phyloP scores from a whole-genome alignment of 352 stramenopile genomes.

The Globisporangium nagaii region DNA sequence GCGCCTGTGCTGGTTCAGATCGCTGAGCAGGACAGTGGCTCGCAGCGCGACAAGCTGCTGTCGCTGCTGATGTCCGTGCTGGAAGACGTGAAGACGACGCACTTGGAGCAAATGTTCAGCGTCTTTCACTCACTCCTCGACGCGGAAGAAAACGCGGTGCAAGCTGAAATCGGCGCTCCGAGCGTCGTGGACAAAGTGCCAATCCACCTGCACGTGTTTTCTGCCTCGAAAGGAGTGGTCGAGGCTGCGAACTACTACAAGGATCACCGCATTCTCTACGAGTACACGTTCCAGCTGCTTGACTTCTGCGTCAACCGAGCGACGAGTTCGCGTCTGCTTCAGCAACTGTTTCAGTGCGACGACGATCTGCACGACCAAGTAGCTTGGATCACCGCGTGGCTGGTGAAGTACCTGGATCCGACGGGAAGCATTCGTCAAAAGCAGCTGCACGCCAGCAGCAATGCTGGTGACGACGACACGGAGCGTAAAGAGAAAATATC shows the following conservation, averaged over 20 bases:
- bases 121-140: constrained; percentile 41
- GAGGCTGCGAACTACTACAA: constrained; percentile 64
- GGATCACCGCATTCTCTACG: constrained; percentile 32
- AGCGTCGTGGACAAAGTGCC: neutral
- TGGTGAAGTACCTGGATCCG: constrained; percentile 38
- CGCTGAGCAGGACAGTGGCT: neutral
- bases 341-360: constrained; percentile 32
- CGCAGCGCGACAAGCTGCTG: constrained; percentile 41
- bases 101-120: constrained; percentile 35
- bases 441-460: neutral
- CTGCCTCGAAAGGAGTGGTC: constrained; percentile 38
- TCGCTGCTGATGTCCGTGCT: constrained; percentile 47
- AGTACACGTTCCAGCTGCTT: constrained; percentile 52
- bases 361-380: constrained; percentile 24
- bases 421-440: constrained; percentile 14
- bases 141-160: constrained; percentile 4
- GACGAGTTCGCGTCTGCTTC: constrained; percentile 21
- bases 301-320: constrained; percentile 37
- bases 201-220: constrained; percentile 51
- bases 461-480: neutral
- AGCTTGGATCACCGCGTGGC: constrained; percentile 45
- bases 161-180: neutral
- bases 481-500: neutral
- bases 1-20: constrained; percentile 16
- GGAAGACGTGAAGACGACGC: constrained; percentile 56